Evolutionary conservation across 2,329 filamentous ascomycete genomes (phyloP).

Genomic region (Hypoxylon sp.): DNA sequence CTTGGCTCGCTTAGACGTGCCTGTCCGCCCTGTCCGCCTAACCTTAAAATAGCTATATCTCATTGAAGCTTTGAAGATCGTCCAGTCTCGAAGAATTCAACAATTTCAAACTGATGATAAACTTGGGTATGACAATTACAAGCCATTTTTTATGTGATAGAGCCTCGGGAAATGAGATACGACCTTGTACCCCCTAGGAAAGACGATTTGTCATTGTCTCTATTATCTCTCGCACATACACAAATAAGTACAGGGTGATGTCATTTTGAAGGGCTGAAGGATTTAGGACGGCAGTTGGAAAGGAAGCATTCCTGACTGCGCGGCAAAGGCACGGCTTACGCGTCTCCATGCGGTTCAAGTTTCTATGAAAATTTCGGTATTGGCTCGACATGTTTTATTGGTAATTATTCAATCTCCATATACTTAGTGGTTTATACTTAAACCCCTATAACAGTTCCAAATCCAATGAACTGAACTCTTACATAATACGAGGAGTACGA

Average conservation of each 20-base stretch:
- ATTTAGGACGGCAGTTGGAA: conserved; percentile 13
- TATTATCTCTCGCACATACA: conserved; percentile 7
- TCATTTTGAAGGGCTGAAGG: conserved; percentile 26
- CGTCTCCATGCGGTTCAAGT: conserved; percentile 2
- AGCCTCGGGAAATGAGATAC: conserved; percentile 27
- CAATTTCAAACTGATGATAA: conserved; percentile 8
- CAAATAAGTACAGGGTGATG: conserved; percentile 15
- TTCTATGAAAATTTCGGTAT: not conserved
- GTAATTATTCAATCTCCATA: not conserved
- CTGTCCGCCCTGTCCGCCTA: not conserved
- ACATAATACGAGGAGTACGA: conserved; percentile 7
- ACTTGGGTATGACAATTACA: conserved; percentile 27
- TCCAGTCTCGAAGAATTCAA: conserved; percentile 3
- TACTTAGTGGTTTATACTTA: conserved; percentile 7
- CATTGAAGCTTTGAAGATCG: conserved; percentile 7
- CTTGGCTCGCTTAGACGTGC: conserved; percentile 31
- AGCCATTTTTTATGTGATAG: conserved; percentile 7
- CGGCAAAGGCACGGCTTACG: conserved; percentile 10
- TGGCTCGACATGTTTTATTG: not conserved
- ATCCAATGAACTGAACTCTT: conserved; percentile 5
- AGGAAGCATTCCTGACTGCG: conserved; percentile 24
- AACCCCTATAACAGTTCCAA: not conserved
- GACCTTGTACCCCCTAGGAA: conserved; percentile 26
- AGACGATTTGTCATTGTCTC: conserved; percentile 13
- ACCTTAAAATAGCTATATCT: conserved; percentile 20